phyloP scores from a whole-genome alignment of 352 stramenopile species.

The Globisporangium cederbergense region DNA sequence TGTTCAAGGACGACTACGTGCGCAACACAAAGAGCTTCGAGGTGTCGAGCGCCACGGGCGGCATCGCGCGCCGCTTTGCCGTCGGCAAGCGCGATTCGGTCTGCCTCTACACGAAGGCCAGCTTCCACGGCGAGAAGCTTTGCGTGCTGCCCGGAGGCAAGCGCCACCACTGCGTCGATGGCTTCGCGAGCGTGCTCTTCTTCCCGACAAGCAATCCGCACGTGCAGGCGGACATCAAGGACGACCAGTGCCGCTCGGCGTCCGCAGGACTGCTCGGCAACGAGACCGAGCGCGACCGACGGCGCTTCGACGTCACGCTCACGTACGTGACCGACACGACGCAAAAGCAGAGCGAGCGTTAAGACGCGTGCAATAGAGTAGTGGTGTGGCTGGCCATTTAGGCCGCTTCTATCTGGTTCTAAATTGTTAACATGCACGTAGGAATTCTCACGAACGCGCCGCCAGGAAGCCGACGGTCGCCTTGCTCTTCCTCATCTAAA shows the following conservation, averaged over 20 bases:
- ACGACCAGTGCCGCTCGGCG: slow-evolving; percentile 13
- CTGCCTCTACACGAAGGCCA: slow-evolving; percentile 18
- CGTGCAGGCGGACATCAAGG: slow-evolving; percentile 17
- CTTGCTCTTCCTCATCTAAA: no score
- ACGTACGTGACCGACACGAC: slow-evolving; percentile 4
- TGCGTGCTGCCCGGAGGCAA: slow-evolving; percentile 10
- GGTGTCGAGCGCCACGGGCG: slow-evolving; percentile 8
- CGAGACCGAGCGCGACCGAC: slow-evolving; percentile 12
- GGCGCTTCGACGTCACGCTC: slow-evolving; percentile 17
- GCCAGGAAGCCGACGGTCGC: no score
- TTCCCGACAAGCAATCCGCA: slow-evolving; percentile 15
- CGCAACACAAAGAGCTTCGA: slow-evolving; percentile 20
- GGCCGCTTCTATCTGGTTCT: no score
- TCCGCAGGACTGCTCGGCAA: slow-evolving; percentile 14
- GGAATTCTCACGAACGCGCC: no score
- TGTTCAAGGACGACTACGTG: slow-evolving; percentile 19
- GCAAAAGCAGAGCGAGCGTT: slow-evolving; percentile 7
- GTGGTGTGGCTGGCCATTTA: neutral
- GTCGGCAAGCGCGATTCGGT: slow-evolving; percentile 18
- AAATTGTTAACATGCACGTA: no score
- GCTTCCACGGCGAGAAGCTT: slow-evolving; percentile 24
- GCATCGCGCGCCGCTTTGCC: slow-evolving; percentile 18
- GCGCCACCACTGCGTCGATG: slow-evolving; percentile 18
- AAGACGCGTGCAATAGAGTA: neutral
- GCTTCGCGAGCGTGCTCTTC: slow-evolving; percentile 21